A percentile compares a stretch with the other conserved stretches of the same genome.
These are phyloP conservation scores for Pugionium dolabratum DNA, from an alignment of 345 rosid genomes.

Conservation along the genomic window DNA sequence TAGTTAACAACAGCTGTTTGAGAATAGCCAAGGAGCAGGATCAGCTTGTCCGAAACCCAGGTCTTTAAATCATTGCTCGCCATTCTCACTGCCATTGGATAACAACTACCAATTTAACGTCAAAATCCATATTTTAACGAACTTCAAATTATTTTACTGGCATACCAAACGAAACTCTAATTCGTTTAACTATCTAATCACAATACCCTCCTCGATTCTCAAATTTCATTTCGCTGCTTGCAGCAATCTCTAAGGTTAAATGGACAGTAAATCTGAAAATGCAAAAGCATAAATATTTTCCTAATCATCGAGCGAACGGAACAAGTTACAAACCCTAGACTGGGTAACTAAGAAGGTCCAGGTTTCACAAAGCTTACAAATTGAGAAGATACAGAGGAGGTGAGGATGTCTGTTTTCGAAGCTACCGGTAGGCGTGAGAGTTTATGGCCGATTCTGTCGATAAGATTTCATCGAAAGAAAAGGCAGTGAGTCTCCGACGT, in stretches of 20 bases:
- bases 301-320: conserved; percentile 5
- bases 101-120: neutral
- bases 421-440: neutral
- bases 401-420: neutral
- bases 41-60: conserved; percentile 86
- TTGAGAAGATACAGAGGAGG: conserved; percentile 12
- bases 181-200: neutral
- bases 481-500: conserved; percentile 35
- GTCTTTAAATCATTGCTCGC: conserved; percentile 56
- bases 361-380: conserved; percentile 24
- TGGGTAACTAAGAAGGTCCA: conserved; percentile 6
- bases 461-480: neutral
- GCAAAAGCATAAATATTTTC: neutral
- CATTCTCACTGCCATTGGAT: conserved; percentile 49
- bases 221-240: neutral
- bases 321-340: conserved; percentile 35
- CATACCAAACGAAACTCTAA: neutral
- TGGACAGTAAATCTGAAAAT: neutral
- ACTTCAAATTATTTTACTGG: neutral
- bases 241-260: neutral
- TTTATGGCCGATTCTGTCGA: neutral
- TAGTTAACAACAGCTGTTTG: conserved; percentile 71
- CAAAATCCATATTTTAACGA: neutral
- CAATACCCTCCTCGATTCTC: conserved; percentile 1
- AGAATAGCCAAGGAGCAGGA: conserved; percentile 73